Base-by-base conservation (phyloP, 169 alveolate genomes). In the Plasmodium reichenowi region DNA sequence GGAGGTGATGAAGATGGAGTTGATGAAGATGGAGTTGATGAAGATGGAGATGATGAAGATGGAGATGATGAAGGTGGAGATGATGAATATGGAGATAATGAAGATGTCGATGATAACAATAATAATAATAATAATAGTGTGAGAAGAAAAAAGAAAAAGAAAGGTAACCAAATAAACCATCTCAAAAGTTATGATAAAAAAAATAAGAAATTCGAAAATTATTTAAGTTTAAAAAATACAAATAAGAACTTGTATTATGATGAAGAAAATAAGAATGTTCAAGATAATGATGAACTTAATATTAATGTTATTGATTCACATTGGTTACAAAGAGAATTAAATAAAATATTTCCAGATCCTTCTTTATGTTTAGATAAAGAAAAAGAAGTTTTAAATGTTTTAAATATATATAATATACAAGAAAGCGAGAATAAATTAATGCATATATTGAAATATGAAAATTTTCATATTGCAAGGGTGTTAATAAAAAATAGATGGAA, bases 291-390 rank as follows among this genome's bases (percentile, higher is more conserved):
- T 50, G 85, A 93, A 26, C 80, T 90, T 38, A 93, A 87, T 32
- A 93, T 94, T n/a, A 95, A 93, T 80, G 93, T 94, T 74, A 96
- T 97, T 26, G 99, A 98, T 91, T 97, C 99, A 9, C 98, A 97
- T 89, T 98, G 99, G 99, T 95, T 98, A 75, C 99, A 98, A 93
- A 93, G 99, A 48, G 98, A 97, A 88, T 93, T 98, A 38, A 94
- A 94, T 71, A 88, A 93, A 71, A 89, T 96, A 15, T 96, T 92
- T 88, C 88, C 92, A 50, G 98, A 95, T 66, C 94, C 97, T 8
- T 93, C 94, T 24, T 38, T 91, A 56, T 96, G 98, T 12, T 93
- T 96, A 50, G 98, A 97, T 22, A 93, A 98, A 4, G 99, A 98
- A 90, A 95, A 95, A 92, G 97, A 97, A 76, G 94, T 98, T 13